Percentiles rank a stretch among this genome's conserved stretches.
These are phyloP conservation scores for Coniochaeta hoffmannii DNA, from an alignment of 2,329 filamentous ascomycete genomes.

Conservation along the genomic window DNA sequence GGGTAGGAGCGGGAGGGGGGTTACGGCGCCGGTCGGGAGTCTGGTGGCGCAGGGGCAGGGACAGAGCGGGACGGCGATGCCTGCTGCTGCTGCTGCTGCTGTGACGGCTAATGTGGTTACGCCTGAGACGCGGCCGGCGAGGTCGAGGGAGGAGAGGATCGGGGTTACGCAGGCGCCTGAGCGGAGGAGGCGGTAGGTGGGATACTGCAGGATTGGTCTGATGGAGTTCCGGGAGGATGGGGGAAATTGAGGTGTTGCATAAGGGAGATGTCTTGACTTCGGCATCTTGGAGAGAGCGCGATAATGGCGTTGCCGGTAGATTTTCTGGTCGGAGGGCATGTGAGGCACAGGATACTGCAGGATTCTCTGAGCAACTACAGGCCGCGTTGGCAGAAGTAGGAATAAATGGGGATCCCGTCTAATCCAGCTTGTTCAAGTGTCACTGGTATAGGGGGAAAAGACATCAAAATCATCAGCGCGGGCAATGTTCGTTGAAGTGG, in stretches of 20 bases:
- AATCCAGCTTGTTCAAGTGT: too few relatives aligned
- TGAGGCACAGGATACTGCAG: neutral
- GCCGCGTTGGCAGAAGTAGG: too few relatives aligned
- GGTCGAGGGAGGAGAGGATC: conserved; percentile 23
- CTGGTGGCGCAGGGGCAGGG: neutral
- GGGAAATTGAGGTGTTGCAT: neutral
- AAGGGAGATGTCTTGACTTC: too few relatives aligned
- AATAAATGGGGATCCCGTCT: too few relatives aligned
- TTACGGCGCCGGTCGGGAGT: neutral
- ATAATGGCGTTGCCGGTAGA: neutral
- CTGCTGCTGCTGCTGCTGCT: conserved; percentile 2
- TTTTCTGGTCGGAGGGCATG: neutral
- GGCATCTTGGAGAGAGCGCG: too few relatives aligned
- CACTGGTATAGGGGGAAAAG: neutral
- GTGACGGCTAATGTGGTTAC: conserved; percentile 10
- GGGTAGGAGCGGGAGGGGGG: neutral
- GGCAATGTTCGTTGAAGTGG: neutral
- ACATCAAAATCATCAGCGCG: neutral
- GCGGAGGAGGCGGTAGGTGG: conserved; percentile 10
- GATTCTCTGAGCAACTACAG: neutral
- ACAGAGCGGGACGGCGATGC: neutral
- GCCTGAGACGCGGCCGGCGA: conserved; percentile 17
- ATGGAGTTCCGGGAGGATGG: neutral
- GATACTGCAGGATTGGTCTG: neutral
- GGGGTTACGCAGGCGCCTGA: conserved; percentile 13